Base-by-base conservation (phyloP, 1,139 yeast genomes). In the Kodamaea alishanica region DNA sequence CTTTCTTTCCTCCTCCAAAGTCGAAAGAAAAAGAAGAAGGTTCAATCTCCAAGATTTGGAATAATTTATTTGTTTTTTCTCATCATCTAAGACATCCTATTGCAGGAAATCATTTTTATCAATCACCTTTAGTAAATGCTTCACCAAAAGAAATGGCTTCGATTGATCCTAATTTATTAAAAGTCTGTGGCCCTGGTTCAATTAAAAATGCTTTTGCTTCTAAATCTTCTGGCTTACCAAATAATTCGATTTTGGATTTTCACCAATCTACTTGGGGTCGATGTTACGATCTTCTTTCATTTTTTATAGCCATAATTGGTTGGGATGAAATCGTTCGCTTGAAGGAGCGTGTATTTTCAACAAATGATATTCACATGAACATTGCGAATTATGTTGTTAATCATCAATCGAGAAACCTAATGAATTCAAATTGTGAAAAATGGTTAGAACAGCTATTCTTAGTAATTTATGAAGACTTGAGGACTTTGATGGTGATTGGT, bases 211-310 rank as follows among this genome's bases (percentile, higher is more conserved):
- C 52, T 9, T 44, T 67, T 26, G 58, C 73, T 1, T 60, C 70
- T 3, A 68, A 58, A 43, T 66, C 73, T 1, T 52, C 64, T 1
- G 65, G 66, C 3, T 37, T 46, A 6, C 48, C 61, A 5, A 47
- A 56, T 34, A 43, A 58, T 9, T 63, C 71, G 1, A 50, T 67
- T 4, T 43, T 66, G 20, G 71, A 68, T 39, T 69, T 67, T 44
- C 54, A 56, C 31, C 60, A 54, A 28, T 66, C 73, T 0, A 66
- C 73, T 2, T 70, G 75, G 74, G 75, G 75, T 5, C 57, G 71
- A 39, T 54, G 67, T 32, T 70, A 68, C 46, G 73, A 69, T 41
- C 48, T 70, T 28, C 44, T 70, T 34, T 60, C 73, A 3, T 55
- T 65, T 25, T 54, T 70, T 30, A 60, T 66, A 1, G 73, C 75